Evolutionary conservation across 75 land plant genomes (phyloP).

Genomic region (Gnetum montanum): DNA sequence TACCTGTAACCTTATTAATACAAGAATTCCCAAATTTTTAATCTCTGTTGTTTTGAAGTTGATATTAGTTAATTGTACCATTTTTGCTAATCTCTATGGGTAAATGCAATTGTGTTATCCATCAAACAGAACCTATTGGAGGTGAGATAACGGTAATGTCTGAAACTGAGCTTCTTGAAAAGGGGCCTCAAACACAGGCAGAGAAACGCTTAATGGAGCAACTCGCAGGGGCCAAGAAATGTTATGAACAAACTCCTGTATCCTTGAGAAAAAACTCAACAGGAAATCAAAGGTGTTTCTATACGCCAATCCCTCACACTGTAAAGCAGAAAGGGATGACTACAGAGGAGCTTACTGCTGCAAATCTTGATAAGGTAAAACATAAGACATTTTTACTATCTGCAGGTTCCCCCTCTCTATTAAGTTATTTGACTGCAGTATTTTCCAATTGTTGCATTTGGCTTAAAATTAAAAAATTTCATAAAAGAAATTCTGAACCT

Average conservation of each 20-base stretch:
- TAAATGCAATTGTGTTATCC: conserved; percentile 8
- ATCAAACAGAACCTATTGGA: conserved; percentile 62
- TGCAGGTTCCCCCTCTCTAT: neutral
- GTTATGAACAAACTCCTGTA: neutral
- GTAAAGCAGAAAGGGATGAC: conserved; percentile 49
- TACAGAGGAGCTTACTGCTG: conserved; percentile 55
- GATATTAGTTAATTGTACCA: neutral
- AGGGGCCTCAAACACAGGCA: conserved; percentile 34
- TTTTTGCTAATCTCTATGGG: neutral
- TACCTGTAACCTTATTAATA: too few species aligned
- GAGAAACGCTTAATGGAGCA: conserved; percentile 62
- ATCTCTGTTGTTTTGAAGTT: neutral
- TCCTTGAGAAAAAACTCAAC: neutral
- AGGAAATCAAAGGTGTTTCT: conserved; percentile 49
- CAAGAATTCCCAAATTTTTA: too few species aligned
- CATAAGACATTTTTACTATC: neutral
- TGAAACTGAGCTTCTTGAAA: conserved; percentile 40
- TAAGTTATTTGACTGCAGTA: neutral
- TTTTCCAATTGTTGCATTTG: too few species aligned
- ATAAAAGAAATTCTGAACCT: too few species aligned
- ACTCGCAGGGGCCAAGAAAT: conserved; percentile 12
- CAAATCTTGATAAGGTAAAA: conserved; percentile 88
- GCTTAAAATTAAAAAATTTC: too few species aligned
- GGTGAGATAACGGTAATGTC: conserved; percentile 67
- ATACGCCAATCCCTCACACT: conserved; percentile 61